These are phyloP conservation scores for Aspergillus saccharolyticus DNA, from an alignment of 495 filamentous ascomycete genomes.

Conservation along the genomic window DNA sequence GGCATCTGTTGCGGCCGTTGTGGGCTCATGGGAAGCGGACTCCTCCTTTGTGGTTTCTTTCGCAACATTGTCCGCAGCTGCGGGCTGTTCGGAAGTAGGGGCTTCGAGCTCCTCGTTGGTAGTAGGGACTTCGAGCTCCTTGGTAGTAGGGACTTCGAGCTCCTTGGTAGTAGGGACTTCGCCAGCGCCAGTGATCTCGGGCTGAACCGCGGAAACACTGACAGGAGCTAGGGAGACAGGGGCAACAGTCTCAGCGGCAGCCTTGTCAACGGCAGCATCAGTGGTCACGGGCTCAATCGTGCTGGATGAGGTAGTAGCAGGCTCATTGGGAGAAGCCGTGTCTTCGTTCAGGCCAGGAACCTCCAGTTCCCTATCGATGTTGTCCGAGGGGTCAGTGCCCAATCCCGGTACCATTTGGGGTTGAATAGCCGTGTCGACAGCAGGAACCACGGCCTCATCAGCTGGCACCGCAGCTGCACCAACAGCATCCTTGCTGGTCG, in stretches of 20 bases:
- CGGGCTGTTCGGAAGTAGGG: neutral
- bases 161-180: neutral
- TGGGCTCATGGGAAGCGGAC: neutral
- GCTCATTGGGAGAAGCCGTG: neutral
- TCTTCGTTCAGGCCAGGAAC: slow-evolving; percentile 17
- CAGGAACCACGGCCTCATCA: too few species aligned
- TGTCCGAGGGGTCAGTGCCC: slow-evolving; percentile 17
- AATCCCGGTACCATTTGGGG: slow-evolving; percentile 21
- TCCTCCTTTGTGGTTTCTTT: slow-evolving; percentile 1
- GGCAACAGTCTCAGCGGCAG: neutral
- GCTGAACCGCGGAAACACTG: too few species aligned
- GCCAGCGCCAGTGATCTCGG: neutral
- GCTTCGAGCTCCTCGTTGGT: neutral
- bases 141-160: neutral
- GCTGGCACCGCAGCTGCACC: neutral
- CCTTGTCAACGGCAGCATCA: neutral
- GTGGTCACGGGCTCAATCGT: neutral
- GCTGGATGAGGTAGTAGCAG: neutral
- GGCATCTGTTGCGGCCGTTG: neutral
- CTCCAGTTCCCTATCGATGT: slow-evolving; percentile 11
- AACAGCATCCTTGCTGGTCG: slow-evolving; percentile 4
- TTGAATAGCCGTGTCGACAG: slow-evolving; percentile 10
- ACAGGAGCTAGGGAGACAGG: neutral
- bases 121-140: neutral
- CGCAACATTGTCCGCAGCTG: neutral